phyloP scores from a whole-genome alignment of 768 basidiomycete genomes.

The Clavulina sp. region DNA sequence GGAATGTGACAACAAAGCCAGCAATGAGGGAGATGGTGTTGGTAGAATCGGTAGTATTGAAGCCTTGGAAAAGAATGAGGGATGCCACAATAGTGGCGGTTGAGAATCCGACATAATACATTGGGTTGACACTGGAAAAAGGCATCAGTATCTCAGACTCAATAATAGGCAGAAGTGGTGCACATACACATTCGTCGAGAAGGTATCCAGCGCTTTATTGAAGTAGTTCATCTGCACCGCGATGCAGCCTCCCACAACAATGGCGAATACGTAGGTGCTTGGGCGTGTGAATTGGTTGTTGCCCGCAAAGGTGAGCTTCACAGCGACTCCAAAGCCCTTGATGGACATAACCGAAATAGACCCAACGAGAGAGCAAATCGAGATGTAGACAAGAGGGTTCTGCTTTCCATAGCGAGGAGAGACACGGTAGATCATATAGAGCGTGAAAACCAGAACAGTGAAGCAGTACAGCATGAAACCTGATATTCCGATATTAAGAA shows the following conservation, averaged over 20 bases:
- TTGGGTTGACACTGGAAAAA: constrained; percentile 67
- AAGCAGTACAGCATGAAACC: constrained; percentile 87
- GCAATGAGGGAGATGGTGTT: constrained; percentile 76
- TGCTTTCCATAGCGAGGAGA: constrained; percentile 73
- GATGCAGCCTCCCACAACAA: constrained; percentile 70
- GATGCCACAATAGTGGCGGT: constrained; percentile 86
- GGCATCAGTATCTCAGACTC: background rate
- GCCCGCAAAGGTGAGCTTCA: constrained; percentile 83
- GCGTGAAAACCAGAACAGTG: constrained; percentile 59
- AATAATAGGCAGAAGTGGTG: background rate
- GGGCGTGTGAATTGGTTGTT: constrained; percentile 91
- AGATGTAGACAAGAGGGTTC: constrained; percentile 83
- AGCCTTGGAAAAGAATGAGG: constrained; percentile 91
- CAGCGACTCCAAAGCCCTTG: constrained; percentile 93
- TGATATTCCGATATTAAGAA: constrained; percentile 17
- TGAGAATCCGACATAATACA: constrained; percentile 96
- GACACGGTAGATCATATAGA: constrained; percentile 75
- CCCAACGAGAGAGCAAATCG: constrained; percentile 91
- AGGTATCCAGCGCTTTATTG: constrained; percentile 94
- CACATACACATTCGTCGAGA: constrained; percentile 89
- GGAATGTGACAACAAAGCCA: constrained; percentile 85
- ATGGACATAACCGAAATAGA: constrained; percentile 98
- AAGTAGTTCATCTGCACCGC: constrained; percentile 91
- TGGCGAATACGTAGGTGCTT: constrained; percentile 90
- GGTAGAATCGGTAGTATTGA: constrained; percentile 70